A percentile compares a stretch with the other conserved stretches of the same genome.
These are phyloP conservation scores for Borovskyia barvae DNA, from an alignment of 208 protist species.

Conservation along the genomic window DNA sequence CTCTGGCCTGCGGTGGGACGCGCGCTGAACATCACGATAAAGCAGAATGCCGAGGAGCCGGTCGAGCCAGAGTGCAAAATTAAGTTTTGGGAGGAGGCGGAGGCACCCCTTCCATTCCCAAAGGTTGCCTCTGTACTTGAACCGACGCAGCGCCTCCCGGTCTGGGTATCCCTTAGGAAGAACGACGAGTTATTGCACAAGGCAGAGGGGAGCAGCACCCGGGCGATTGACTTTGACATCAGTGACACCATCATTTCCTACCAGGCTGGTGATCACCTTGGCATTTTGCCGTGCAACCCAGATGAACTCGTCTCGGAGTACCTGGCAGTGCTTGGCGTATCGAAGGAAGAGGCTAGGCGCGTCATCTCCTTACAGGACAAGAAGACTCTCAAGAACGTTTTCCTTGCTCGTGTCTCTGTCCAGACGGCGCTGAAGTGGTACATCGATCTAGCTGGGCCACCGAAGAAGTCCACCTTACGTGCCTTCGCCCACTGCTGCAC, in stretches of 20 bases:
- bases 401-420: slow-evolving; percentile 74
- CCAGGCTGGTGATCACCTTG: slow-evolving; percentile 95
- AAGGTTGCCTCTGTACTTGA: slow-evolving; percentile 87
- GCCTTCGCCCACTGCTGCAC: slow-evolving; percentile 87
- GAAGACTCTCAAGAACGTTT: slow-evolving; percentile 85
- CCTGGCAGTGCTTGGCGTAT: slow-evolving; percentile 51
- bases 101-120: slow-evolving; percentile 78
- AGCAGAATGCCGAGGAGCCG: slow-evolving; percentile 54
- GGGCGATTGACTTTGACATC: slow-evolving; percentile 87
- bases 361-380: slow-evolving; percentile 86
- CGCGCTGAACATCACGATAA: slow-evolving; percentile 73
- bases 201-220: slow-evolving; percentile 57
- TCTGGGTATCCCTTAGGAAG: slow-evolving; percentile 64
- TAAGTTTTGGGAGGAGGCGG: slow-evolving; percentile 78
- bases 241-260: slow-evolving; percentile 84
- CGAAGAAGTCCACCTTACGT: slow-evolving; percentile 90
- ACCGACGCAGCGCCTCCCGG: slow-evolving; percentile 81
- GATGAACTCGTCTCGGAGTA: slow-evolving; percentile 82
- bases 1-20: slow-evolving; percentile 82
- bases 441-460: slow-evolving; percentile 76
- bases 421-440: slow-evolving; percentile 90
- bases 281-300: slow-evolving; percentile 91
- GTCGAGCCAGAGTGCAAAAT: slow-evolving; percentile 82
- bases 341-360: slow-evolving; percentile 53
- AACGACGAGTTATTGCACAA: slow-evolving; percentile 78